Evolutionary conservation across 2,329 filamentous ascomycete species (phyloP), one percentile per base, ranked within the genome.

Genomic region (Pyrenophora graminea): DNA sequence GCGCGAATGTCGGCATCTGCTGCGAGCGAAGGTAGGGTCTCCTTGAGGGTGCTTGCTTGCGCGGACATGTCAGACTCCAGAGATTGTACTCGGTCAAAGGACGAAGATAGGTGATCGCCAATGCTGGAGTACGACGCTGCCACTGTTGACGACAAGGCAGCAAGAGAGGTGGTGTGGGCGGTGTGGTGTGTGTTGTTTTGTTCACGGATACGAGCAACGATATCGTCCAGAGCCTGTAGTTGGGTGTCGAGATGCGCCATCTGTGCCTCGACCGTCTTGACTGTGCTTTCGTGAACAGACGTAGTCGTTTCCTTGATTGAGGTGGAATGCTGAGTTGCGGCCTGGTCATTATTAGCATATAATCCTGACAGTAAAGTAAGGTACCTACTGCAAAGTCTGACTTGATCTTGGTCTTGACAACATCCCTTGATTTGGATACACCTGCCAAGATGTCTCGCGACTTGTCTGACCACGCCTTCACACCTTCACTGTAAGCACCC

Each of bases 151-250:
- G 87, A 84, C 27, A 97, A 79, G 8, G 75, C 75, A 30, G 82
- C 75, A n/a, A 96, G 77, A 1, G 86, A 88, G n/a, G 79, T 71
- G 1, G 80, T 74, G 58, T 95, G 89, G 21, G 82, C 81, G 21
- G 85, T 80, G 69, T 94, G 87, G 67, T 96, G 91, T 15, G 80
- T 79, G 25, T 87, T 84, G 70, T 96, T 97, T 65, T 95, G 88
- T 1, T 83, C 84, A 53, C 87, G 85, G 42, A 95, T 91, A 27
- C 89, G 86, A 27, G 87, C 82, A 33, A 97, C 91, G 63, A 97
- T 96, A 59, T 93, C 90, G 65, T 97, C 93, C 6, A 99, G 82
- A 1, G 90, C 89, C 49, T 86, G 84, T 83, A 99, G 92, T 73
- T 97, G 91, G n/a, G 81, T 82, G 54, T 89, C 87, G 68, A 99